Conservation (phyloP, 345 rosid species). For the Cardamine occulta region DNA sequence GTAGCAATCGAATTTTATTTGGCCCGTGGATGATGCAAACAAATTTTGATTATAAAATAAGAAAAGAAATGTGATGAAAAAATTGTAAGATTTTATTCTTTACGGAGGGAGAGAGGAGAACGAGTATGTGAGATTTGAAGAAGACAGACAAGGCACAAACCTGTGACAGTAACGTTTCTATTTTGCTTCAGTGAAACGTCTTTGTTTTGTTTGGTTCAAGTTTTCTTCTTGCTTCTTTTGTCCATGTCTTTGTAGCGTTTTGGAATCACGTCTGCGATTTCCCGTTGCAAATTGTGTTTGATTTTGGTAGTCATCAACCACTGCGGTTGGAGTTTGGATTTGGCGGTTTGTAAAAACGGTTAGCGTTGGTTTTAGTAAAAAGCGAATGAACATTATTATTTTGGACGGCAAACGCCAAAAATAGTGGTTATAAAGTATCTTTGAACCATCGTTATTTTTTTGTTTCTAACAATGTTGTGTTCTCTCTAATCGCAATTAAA, state of each 20-base stretch:
- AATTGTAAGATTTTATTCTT: constrained; percentile 40
- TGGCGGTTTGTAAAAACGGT: constrained; percentile 7
- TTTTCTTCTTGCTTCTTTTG: constrained; percentile 5
- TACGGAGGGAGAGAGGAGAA: constrained; percentile 46
- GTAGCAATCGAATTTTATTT: constrained; percentile 6
- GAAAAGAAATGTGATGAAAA: constrained; percentile 39
- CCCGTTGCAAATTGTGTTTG: background rate
- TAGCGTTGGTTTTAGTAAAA: background rate
- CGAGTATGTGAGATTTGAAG: background rate
- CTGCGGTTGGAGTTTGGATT: background rate
- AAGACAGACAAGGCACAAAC: constrained; percentile 24
- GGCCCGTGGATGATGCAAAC: constrained; percentile 26
- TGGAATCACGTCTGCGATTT: constrained; percentile 19
- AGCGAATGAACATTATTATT: background rate
- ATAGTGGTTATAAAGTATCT: background rate
- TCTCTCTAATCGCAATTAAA: background rate
- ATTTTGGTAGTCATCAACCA: background rate
- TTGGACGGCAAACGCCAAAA: background rate
- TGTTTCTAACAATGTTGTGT: too few species aligned
- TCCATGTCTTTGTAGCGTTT: constrained; percentile 19
- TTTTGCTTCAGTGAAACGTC: constrained; percentile 40
- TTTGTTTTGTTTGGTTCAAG: constrained; percentile 35
- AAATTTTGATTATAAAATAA: constrained; percentile 13
- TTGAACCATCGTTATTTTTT: background rate
- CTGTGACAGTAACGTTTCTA: constrained; percentile 34